A percentile compares a stretch with the other conserved stretches of the same genome.
phyloP scores from a whole-genome alignment of 768 basidiomycete species.

The Auriscalpium microsporum region DNA sequence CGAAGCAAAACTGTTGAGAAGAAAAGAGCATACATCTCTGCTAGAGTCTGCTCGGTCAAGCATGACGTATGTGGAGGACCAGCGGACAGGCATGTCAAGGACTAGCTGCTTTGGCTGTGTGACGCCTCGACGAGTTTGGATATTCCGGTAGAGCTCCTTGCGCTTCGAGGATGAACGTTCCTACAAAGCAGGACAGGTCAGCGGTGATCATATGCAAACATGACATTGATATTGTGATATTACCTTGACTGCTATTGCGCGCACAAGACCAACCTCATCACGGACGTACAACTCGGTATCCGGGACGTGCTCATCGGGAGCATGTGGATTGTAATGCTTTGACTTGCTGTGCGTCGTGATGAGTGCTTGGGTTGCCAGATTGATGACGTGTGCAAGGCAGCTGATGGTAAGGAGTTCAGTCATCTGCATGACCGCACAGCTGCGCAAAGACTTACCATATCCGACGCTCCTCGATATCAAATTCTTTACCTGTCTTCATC shows the following conservation, averaged over 20 bases:
- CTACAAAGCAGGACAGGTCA: neutral
- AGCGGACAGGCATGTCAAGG: slow-evolving; percentile 25
- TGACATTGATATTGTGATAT: neutral
- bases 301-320: slow-evolving; percentile 12
- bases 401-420: slow-evolving; percentile 3
- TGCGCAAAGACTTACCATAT: slow-evolving; percentile 9
- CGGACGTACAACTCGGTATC: neutral
- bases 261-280: slow-evolving; percentile 22
- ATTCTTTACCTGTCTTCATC: slow-evolving; percentile 1
- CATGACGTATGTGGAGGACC: slow-evolving; percentile 28
- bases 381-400: slow-evolving; percentile 28
- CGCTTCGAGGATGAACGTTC: slow-evolving; percentile 21
- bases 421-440: no score
- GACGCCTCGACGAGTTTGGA: slow-evolving; percentile 9
- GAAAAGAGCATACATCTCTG: neutral
- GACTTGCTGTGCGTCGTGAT: slow-evolving; percentile 19
- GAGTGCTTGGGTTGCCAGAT: slow-evolving; percentile 25
- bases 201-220: neutral
- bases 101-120: slow-evolving; percentile 12
- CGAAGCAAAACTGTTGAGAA: no score
- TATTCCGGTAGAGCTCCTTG: slow-evolving; percentile 16
- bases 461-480: slow-evolving; percentile 2
- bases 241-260: slow-evolving; percentile 21
- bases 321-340: slow-evolving; percentile 17
- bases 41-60: neutral